Evolutionary conservation across 768 basidiomycete genomes (phyloP).

Genomic region (Xerocomus brunneocitrinus): DNA sequence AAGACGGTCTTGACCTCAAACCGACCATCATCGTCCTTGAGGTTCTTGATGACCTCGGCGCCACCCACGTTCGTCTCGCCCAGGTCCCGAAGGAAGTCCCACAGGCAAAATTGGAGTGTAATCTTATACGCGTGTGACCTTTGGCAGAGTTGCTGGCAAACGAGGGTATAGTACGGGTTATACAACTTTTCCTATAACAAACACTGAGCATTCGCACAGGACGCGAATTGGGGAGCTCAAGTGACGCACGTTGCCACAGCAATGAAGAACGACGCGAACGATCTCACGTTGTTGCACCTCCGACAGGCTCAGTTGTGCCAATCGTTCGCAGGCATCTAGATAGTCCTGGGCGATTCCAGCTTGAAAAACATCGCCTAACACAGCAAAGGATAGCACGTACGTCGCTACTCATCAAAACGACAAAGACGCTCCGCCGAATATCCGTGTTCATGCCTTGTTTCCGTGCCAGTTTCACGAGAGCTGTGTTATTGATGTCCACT

Average conservation of each 20-base stretch:
- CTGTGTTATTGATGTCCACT: constrained; percentile 32
- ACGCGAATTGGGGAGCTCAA: neutral
- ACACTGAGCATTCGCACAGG: neutral
- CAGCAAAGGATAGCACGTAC: constrained; percentile 41
- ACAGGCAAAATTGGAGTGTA: constrained; percentile 90
- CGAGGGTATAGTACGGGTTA: constrained; percentile 93
- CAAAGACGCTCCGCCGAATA: constrained; percentile 84
- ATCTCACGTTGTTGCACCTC: constrained; percentile 94
- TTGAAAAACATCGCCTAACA: neutral
- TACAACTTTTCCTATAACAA: constrained; percentile 70
- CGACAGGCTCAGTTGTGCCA: constrained; percentile 75
- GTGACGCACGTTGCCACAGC: constrained; percentile 79
- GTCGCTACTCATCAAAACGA: constrained; percentile 93
- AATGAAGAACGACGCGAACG: constrained; percentile 87
- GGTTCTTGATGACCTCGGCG: constrained; percentile 64
- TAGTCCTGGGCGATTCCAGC: constrained; percentile 64
- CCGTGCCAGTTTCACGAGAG: constrained; percentile 74
- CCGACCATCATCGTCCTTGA: constrained; percentile 40
- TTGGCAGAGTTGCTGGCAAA: constrained; percentile 77
- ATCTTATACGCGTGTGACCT: constrained; percentile 81
- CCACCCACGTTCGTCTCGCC: constrained; percentile 84
- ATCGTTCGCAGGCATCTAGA: constrained; percentile 89
- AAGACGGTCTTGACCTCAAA: constrained; percentile 52
- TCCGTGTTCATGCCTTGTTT: constrained; percentile 99
- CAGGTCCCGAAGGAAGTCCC: constrained; percentile 93